These are phyloP conservation scores for Penicillium sp. DNA, from an alignment of 2,329 filamentous ascomycete species.

Conservation along the genomic window DNA sequence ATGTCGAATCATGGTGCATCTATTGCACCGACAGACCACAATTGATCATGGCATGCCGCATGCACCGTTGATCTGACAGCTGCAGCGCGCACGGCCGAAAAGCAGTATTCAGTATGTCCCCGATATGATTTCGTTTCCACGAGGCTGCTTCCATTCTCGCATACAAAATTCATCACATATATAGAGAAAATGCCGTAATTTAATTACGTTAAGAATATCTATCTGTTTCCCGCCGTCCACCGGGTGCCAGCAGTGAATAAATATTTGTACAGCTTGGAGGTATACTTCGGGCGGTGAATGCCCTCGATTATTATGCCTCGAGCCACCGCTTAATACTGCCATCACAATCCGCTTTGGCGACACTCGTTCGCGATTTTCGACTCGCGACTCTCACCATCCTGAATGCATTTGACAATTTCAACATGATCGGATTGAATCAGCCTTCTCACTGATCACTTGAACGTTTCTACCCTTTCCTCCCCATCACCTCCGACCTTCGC, in stretches of 20 bases:
- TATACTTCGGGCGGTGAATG: conserved; percentile 1
- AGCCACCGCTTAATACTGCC: not conserved
- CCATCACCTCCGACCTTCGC: not conserved
- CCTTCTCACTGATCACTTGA: not conserved
- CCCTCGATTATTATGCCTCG: not conserved
- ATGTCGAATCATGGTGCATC: no score
- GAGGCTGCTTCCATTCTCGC: no score
- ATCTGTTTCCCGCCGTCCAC: no score
- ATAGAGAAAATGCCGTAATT: no score
- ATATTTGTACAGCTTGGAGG: not conserved
- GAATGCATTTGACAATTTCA: not conserved
- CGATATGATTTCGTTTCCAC: no score
- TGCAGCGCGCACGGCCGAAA: no score
- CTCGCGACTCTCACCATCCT: not conserved
- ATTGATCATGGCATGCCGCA: no score
- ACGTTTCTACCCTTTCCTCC: not conserved
- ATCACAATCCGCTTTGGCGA: not conserved
- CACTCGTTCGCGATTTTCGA: not conserved
- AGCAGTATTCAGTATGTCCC: no score
- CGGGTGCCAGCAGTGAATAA: no score
- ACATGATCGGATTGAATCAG: not conserved
- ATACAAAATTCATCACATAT: no score
- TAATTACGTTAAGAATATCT: no score
- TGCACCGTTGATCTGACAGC: not conserved
- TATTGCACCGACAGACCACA: no score